Evolutionary conservation across 768 basidiomycete species (phyloP), one percentile per base, ranked within the genome.

Genomic region (Phlebiopsis flavidoalba): DNA sequence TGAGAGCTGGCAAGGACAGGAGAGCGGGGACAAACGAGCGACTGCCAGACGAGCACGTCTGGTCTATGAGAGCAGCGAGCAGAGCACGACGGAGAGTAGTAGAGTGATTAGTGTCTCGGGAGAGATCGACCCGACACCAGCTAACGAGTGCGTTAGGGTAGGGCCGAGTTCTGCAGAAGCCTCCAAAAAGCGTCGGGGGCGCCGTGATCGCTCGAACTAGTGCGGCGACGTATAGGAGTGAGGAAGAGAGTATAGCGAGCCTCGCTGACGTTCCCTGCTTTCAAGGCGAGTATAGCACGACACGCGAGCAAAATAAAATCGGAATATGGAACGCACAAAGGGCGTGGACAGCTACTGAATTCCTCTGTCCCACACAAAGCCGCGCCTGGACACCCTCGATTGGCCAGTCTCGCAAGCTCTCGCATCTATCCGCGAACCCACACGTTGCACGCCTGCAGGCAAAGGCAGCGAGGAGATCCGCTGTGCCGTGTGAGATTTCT

Each of bases 361-460:
- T 65, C 57, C 61, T 61, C 58, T 60, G 61, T 61, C 64, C n/a
- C 68, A 64, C 66, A 65, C 61, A 57, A 65, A 60, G 58, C 58
- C 61, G 17, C 12, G 21, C 61, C 61, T 55, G 64, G 59, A 59
- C 58, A 58, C 58, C 62, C 64, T 63, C 55, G 60, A 71, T 71
- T 69, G 70, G 70, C 63, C 60, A 57, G 47, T 17, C 8, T 45
- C 33, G n/a, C n/a, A 43, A 57, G 40, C 51, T 64, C 36, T 21
- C 60, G 60, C 61, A 64, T 66, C 66, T 64, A 60, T 57, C 60
- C 63, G 55, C 37, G 62, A 61, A 65, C 62, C 45, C 64, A 66
- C 70, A 71, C 70, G 70, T 68, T 68, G 40, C 61, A 60, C 67
- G 70, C 70, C 70, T 71, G 70, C 70, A 71, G 70, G 70, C 70